Conservation (phyloP, 2,329 filamentous ascomycete species). For the Ascochyta lentis region DNA sequence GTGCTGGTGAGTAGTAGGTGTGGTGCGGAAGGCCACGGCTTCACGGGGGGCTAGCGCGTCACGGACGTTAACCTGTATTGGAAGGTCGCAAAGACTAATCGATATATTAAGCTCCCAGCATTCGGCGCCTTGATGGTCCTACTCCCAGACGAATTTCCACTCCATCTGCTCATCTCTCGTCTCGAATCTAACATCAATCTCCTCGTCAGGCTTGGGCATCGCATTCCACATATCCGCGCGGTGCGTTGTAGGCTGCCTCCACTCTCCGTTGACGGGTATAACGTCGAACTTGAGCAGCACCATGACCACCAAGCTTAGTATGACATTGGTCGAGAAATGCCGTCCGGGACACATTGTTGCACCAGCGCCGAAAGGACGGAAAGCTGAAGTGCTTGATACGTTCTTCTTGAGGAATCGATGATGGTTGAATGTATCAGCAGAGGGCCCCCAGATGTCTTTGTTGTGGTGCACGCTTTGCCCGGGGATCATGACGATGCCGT, state of each 20-base stretch:
- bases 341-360: constrained; percentile 47
- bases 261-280: constrained; percentile 24
- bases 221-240: constrained; percentile 42
- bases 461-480: constrained; percentile 42
- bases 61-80: not conserved
- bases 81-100: not conserved
- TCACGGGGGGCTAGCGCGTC: not conserved
- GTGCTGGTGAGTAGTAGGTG: not conserved
- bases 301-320: constrained; percentile 43
- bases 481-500: constrained; percentile 46
- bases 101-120: not conserved
- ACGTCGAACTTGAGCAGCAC: constrained; percentile 46
- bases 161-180: constrained; percentile 12
- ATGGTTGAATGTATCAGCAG: constrained; percentile 43
- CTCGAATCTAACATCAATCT: constrained; percentile 27
- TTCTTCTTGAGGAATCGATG: constrained; percentile 40
- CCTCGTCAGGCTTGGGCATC: constrained; percentile 40
- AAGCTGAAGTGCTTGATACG: constrained; percentile 34
- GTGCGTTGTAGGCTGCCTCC: constrained; percentile 30
- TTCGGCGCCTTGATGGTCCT: not conserved
- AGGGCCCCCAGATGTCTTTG: constrained; percentile 41
- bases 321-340: constrained; percentile 47
- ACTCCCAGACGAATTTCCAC: constrained; percentile 34
- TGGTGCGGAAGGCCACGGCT: not conserved
- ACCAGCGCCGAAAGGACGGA: constrained; percentile 47